A percentile compares a stretch with the other conserved stretches of the same genome.
Conservation (phyloP, 2,329 filamentous ascomycete genomes). For the Hortaea sp. region DNA sequence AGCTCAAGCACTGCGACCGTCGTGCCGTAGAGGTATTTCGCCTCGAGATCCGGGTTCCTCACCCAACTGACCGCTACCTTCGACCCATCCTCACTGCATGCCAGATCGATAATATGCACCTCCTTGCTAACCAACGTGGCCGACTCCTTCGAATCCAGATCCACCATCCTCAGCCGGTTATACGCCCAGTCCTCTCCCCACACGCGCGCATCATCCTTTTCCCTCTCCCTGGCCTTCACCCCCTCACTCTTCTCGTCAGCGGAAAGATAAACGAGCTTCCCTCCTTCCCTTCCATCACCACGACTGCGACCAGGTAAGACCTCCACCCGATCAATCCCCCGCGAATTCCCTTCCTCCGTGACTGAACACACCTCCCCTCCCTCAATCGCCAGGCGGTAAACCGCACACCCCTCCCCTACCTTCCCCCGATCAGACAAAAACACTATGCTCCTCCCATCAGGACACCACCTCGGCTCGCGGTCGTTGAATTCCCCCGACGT, state of each 20-base stretch:
- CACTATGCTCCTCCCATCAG: slow-evolving; percentile 20
- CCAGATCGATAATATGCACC: slow-evolving; percentile 19
- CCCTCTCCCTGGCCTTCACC: slow-evolving; percentile 22
- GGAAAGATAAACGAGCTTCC: slow-evolving; percentile 24
- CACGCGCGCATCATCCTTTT: slow-evolving; percentile 25
- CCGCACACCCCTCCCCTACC: slow-evolving; percentile 20
- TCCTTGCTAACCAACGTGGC: slow-evolving; percentile 9
- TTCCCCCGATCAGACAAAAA: slow-evolving; percentile 27
- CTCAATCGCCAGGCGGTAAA: slow-evolving; percentile 18
- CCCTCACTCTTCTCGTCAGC: slow-evolving; percentile 26
- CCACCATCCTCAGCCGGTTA: slow-evolving; percentile 22
- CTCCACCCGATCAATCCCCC: slow-evolving; percentile 16
- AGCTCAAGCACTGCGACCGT: slow-evolving; percentile 10
- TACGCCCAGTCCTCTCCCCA: slow-evolving; percentile 29
- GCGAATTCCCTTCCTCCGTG: slow-evolving; percentile 19
- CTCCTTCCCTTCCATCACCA: slow-evolving; percentile 16
- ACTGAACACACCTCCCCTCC: slow-evolving; percentile 18
- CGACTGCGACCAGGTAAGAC: slow-evolving; percentile 15
- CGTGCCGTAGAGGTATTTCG: slow-evolving; percentile 11
- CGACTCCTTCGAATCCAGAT: slow-evolving; percentile 21
- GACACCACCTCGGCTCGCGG: slow-evolving; percentile 16
- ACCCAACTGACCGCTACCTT: slow-evolving; percentile 15
- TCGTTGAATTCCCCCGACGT: slow-evolving; percentile 20
- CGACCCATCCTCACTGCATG: slow-evolving; percentile 20
- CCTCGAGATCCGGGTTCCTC: slow-evolving; percentile 20